phyloP scores from a whole-genome alignment of 2,329 filamentous ascomycete species.

The Aspergillus floridensis region DNA sequence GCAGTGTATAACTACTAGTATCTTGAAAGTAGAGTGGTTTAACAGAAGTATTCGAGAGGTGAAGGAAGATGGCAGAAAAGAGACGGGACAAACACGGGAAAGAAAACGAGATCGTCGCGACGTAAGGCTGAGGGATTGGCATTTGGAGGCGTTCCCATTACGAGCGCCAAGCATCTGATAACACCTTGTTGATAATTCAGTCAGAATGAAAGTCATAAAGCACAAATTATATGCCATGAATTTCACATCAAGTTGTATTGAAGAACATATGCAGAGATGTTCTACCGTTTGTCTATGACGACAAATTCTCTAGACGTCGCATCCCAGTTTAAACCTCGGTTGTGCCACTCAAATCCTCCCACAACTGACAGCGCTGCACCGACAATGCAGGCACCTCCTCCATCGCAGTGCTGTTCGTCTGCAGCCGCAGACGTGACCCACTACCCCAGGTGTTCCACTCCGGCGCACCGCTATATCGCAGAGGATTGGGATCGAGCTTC shows the following conservation, averaged over 20 bases:
- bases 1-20: no score
- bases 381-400: constrained; percentile 9
- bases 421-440: constrained; percentile 6
- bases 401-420: constrained; percentile 15
- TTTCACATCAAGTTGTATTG: no score
- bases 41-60: neutral
- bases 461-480: constrained; percentile 18
- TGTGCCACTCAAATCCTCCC: constrained; percentile 3
- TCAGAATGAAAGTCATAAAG: no score
- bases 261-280: no score
- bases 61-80: neutral
- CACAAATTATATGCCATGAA: no score
- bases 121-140: neutral
- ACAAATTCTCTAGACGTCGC: no score
- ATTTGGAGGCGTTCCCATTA: neutral
- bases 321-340: constrained; percentile 8
- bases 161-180: neutral
- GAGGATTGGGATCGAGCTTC: constrained; percentile 20
- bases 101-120: neutral
- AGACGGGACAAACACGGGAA: neutral
- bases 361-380: constrained; percentile 9
- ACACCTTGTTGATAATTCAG: neutral
- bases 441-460: constrained; percentile 9
- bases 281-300: no score
- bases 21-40: no score